Evolutionary conservation across 2,329 filamentous ascomycete species (phyloP).

Genomic region (Paramyrothecium sp.): DNA sequence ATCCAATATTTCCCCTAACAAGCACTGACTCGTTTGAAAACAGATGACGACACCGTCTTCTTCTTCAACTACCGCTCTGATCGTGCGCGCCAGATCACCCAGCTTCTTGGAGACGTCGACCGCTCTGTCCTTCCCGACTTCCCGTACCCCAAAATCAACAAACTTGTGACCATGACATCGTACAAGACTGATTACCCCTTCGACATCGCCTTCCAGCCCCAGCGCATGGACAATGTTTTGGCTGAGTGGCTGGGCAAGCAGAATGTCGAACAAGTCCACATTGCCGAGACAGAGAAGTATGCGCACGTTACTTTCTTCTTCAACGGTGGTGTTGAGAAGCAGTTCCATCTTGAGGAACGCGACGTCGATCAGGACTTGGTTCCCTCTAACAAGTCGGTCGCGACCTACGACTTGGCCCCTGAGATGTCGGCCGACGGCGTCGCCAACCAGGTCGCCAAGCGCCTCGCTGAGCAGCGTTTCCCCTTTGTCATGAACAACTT

Average conservation of each 20-base stretch:
- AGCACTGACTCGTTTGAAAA: slow-evolving; percentile 4
- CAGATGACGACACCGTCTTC: slow-evolving; percentile 91
- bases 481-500: slow-evolving; percentile 99
- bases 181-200: slow-evolving; percentile 97
- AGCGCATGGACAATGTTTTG: slow-evolving; percentile 96
- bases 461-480: slow-evolving; percentile 80
- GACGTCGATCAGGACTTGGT: slow-evolving; percentile 79
- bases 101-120: slow-evolving; percentile 89
- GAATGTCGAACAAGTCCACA: slow-evolving; percentile 86
- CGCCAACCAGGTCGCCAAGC: slow-evolving; percentile 84
- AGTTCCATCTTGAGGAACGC: slow-evolving; percentile 85
- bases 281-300: slow-evolving; percentile 99
- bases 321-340: slow-evolving; percentile 97
- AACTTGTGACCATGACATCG: slow-evolving; percentile 91
- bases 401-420: slow-evolving; percentile 92
- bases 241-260: slow-evolving; percentile 95
- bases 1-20: background rate
- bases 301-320: slow-evolving; percentile 99
- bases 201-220: slow-evolving; percentile 87
- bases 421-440: slow-evolving; percentile 95
- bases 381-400: slow-evolving; percentile 82
- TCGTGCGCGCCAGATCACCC: slow-evolving; percentile 92
- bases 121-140: slow-evolving; percentile 89
- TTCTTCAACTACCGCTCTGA: slow-evolving; percentile 99
- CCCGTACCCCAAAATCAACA: slow-evolving; percentile 84